Evolutionary conservation across 495 filamentous ascomycete species (phyloP), one percentile per base, ranked within the genome.

Genomic region (Aspergillus nanangensis): DNA sequence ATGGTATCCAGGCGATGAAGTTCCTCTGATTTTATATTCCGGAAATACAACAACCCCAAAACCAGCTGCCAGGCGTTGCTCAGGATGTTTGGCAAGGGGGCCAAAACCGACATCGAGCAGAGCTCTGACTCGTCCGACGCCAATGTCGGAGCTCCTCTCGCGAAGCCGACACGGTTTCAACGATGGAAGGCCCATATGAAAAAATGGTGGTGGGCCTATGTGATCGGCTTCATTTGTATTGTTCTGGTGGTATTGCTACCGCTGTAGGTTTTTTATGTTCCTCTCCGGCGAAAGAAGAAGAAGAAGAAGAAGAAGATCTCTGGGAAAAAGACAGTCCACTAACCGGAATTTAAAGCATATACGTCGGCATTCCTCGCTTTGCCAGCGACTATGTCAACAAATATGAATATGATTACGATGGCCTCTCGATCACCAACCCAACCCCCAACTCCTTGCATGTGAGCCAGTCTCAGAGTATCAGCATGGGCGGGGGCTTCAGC

Each of bases 151-250:
- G 21, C 35, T 3, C 13, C 34, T 8, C 13, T 33, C n/a, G n/a
- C 38, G 18, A 61, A 58, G 36, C 55, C 60, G 2, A 55, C 53
- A 19, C 19, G 51, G 29, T 56, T 55, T 47, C 50, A 60, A 24
- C 51, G 57, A 34, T 63, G 54, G 31, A 56, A 51, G 39, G 20
- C 38, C 13, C 60, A 63, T 24, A 57, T 66, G 57, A 63, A 61
- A 44, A 57, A 47, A 36, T 53, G 60, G 55, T 66, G 62, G 60
- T 66, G 60, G 60, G 24, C 48, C 0, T 63, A 66, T 45, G 25
- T 57, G 20, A 47, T 63, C n/a, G 50, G 22, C 8, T 35, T 63
- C 13, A 46, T 51, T 27, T 36, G 46, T 14, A 41, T 54, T 8
- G 43, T 66, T 5, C 37, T 66, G 1, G 48, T 63, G 4, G 47